Evolutionary conservation across 1,284 basidiomycete genomes (phyloP), one percentile per base, ranked within the genome.

Genomic region (Rhodotorula sp.): DNA sequence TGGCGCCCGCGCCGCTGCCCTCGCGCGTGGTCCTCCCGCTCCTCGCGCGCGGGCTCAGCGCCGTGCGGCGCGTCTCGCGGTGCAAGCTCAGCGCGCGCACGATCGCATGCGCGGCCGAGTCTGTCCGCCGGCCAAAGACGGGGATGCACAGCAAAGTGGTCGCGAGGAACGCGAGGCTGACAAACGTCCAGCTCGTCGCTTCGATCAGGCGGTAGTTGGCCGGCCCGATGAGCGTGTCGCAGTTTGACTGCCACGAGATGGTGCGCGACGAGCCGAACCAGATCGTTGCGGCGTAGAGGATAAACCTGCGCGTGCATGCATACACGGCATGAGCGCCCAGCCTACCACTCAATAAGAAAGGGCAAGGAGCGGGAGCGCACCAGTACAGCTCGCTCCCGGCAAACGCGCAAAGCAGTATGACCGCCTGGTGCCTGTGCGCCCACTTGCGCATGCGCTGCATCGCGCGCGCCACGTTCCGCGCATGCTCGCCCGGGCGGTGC

Each of bases 271-370:
- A 54, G 6, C 29, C 48, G 27, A 34, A 62, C 50, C 61, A 62
- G 37, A 62, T 37, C 5, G 61, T 62, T n/a, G 22, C 37, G n/a
- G 48, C 61, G 51, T 62, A 62, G 36, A 51, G 37, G 50, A 62
- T 53, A 21, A 62, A 54, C 46, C 60, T 61, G 48, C 48, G 46
- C 4, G 37, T 17, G 32, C n/a, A 32, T 10, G 8, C n/a, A n/a
- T n/a, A n/a, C n/a, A n/a, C n/a, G 39, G 2, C 3, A 9, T 32
- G 22, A 56, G 8, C 19, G 27, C 17, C 19, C 32, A 8, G 6
- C 39, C 10, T n/a, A n/a, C n/a, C 39, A 4, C 9, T 12, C 44
- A 10, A 12, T 17, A 19, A 56, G 55, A 19, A 37, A 22, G 9
- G 41, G 9, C 19, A 21, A 27, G 15, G 41, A 29, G 55, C 34